phyloP scores from a whole-genome alignment of 2,329 filamentous ascomycete species.

The Paradendryphiella salina region DNA sequence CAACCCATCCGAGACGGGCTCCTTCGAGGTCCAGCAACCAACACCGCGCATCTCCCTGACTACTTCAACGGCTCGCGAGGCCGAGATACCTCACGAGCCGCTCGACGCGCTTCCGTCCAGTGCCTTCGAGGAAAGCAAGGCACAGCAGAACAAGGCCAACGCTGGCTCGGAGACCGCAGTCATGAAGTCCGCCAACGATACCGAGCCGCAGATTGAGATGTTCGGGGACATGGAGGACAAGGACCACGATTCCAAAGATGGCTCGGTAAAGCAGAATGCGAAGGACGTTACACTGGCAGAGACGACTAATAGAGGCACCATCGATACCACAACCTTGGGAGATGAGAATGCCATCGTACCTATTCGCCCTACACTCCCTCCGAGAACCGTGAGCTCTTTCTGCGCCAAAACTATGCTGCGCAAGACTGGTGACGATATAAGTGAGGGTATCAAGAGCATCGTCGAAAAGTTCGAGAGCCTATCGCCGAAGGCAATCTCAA shows the following conservation, averaged over 20 bases:
- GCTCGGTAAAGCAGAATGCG: background rate
- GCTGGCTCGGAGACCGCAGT: background rate
- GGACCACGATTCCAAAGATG: background rate
- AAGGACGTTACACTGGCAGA: too few species aligned
- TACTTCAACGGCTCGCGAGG: background rate
- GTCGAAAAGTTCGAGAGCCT: slow-evolving; percentile 1
- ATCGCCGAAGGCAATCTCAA: too few species aligned
- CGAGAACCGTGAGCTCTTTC: background rate
- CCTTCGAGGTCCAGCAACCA: background rate
- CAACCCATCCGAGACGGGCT: too few species aligned
- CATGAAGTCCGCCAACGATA: background rate
- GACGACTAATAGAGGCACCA: too few species aligned
- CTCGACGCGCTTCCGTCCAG: background rate
- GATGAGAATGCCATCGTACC: background rate
- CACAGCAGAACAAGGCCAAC: background rate
- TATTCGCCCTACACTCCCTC: background rate
- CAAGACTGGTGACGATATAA: background rate
- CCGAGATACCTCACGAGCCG: background rate
- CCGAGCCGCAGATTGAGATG: background rate
- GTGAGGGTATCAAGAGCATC: slow-evolving; percentile 3
- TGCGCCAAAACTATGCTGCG: background rate
- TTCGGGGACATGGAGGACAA: background rate
- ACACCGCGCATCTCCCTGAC: background rate
- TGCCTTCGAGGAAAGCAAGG: background rate
- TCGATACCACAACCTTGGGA: too few species aligned